Base-by-base conservation (phyloP, 2,329 filamentous ascomycete species). In the Furcasterigmium sp. region DNA sequence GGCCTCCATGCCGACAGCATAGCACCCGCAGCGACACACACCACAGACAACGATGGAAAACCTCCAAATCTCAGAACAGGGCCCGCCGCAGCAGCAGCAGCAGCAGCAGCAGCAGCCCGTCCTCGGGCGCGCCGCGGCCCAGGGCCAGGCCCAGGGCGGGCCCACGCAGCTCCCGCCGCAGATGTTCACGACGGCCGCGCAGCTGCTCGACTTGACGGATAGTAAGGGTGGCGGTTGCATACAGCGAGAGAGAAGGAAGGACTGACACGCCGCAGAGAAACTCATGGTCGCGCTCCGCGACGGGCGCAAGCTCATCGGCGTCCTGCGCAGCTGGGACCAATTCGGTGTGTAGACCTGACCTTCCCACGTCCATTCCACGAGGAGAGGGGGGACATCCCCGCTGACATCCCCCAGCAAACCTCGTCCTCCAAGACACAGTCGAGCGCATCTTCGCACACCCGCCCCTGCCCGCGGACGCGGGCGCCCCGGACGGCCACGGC, bases 121-220 rank as follows among this genome's bases (percentile, higher is more conserved):
- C 56, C 58, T 50, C 51, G 56, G 55, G 23, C 49, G 59, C 26
- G 59, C 57, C 50, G 26, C 56, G 51, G 56, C 56, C 42, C 64
- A 70, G 43, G 69, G 72, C 38, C 67, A 74, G 50, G 14, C 30
- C 28, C 53, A 47, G 39, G 11, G 14, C 14, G 56, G 47, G 42
- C 58, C 56, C 29, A 45, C 60, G 18, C 85, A 88, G 65, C 72
- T 91, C 30, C 87, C 87, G 13, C 91, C 91, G 46, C 91, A 98
- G 72, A 96, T 97, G 85, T 98, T 98, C 70, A 95, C 93, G 15
- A 98, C 93, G 25, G 93, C 93, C 25, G 91, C 93, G 43, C 93
- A 97, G 72, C 74, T 98, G 46, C 73, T 98, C 46, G 93, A 98
- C 63, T 76, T 98, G 58, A 97, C 93, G 56, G 93, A 98, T 71